These are phyloP conservation scores for Periconia sp. DNA, from an alignment of 2,329 filamentous ascomycete species.

Conservation along the genomic window DNA sequence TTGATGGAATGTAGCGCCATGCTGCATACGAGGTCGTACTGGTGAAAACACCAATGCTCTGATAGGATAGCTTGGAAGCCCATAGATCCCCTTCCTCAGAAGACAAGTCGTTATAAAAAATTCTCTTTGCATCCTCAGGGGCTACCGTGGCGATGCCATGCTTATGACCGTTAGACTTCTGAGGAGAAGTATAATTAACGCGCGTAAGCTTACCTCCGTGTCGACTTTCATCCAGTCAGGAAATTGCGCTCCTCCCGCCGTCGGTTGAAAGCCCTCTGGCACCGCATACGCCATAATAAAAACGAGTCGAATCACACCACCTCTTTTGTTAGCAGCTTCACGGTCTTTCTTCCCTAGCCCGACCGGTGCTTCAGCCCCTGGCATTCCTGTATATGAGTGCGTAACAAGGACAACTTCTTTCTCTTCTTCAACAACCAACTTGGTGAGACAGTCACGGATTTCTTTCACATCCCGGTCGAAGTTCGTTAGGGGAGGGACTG, in stretches of 20 bases:
- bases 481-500: slow-evolving; percentile 2
- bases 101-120: slow-evolving; percentile 29
- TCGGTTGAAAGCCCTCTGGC: slow-evolving; percentile 8
- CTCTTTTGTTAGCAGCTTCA: slow-evolving; percentile 15
- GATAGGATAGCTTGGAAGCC: slow-evolving; percentile 18
- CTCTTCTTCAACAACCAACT: slow-evolving; percentile 21
- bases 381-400: slow-evolving; percentile 39
- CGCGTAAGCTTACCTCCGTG: background rate
- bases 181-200: background rate
- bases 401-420: slow-evolving; percentile 37
- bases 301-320: slow-evolving; percentile 31
- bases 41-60: slow-evolving; percentile 23
- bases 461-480: slow-evolving; percentile 23
- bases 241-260: slow-evolving; percentile 1
- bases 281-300: slow-evolving; percentile 17
- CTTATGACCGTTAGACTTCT: background rate
- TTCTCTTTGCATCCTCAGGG: background rate
- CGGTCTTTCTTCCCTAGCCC: slow-evolving; percentile 25
- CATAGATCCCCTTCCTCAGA: slow-evolving; percentile 19
- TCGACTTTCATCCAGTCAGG: slow-evolving; percentile 3
- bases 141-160: background rate
- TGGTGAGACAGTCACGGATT: slow-evolving; percentile 18
- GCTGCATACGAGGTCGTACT: slow-evolving; percentile 25
- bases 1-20: slow-evolving; percentile 30
- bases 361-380: slow-evolving; percentile 24